Conservation (phyloP, 257 asterid genomes). For the Forsythia viridissima region DNA sequence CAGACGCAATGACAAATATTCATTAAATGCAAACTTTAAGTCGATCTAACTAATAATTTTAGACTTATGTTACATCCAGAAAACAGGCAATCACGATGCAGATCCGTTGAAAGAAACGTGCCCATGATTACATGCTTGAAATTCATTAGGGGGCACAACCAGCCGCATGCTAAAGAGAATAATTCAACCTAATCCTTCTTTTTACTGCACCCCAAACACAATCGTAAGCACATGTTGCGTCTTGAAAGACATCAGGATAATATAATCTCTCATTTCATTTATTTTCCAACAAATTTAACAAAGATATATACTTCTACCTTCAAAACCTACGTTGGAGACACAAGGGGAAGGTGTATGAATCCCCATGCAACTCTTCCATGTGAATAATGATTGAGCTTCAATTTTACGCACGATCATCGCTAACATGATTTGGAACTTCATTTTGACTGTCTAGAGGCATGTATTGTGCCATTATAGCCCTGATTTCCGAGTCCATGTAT, state of each 20-base stretch:
- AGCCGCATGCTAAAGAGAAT: constrained; percentile 31
- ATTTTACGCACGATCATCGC: constrained; percentile 57
- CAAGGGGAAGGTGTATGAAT: constrained; percentile 27
- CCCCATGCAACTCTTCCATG: constrained; percentile 27
- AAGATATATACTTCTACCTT: constrained; percentile 28
- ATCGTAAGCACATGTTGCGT: constrained; percentile 27
- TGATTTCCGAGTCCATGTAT: constrained; percentile 91
- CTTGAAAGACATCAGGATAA: constrained; percentile 31
- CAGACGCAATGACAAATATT: not conserved
- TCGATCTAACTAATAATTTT: constrained; percentile 19
- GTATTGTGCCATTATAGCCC: constrained; percentile 96
- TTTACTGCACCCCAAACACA: constrained; percentile 23
- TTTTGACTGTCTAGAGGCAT: constrained; percentile 88
- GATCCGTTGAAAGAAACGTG: constrained; percentile 15
- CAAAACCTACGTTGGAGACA: constrained; percentile 30
- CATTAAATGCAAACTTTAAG: constrained; percentile 10
- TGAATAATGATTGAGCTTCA: constrained; percentile 26
- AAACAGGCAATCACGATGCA: constrained; percentile 39
- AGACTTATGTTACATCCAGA: constrained; percentile 26
- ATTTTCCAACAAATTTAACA: constrained; percentile 30
- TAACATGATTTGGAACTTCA: constrained; percentile 62
- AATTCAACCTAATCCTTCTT: constrained; percentile 24
- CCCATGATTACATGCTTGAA: constrained; percentile 21
- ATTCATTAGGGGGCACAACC: constrained; percentile 25
- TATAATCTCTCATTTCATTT: constrained; percentile 15